Evolutionary conservation across 352 stramenopile species (phyloP).

Genomic region (Globisporangium recalcitrans): DNA sequence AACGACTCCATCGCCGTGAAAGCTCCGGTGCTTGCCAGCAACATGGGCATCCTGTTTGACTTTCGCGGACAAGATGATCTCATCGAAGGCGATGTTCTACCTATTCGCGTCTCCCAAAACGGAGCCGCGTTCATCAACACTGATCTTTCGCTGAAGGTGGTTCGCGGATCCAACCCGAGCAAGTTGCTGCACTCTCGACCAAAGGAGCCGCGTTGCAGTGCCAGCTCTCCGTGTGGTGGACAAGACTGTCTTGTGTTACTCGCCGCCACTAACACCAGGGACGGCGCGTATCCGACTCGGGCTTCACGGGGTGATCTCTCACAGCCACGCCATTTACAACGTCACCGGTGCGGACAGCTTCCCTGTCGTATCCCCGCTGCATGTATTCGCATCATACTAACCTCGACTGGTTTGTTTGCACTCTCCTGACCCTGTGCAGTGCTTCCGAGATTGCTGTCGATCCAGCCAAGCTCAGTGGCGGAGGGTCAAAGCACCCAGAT

Average conservation of each 20-base stretch:
- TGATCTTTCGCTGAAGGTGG: neutral
- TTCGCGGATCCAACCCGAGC: neutral
- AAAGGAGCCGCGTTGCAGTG: neutral
- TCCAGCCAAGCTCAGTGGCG: constrained; percentile 1
- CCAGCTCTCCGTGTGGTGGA: constrained; percentile 7
- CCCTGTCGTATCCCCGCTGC: too few species aligned
- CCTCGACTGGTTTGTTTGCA: too few species aligned
- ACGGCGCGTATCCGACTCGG: neutral
- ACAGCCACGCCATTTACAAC: constrained; percentile 1
- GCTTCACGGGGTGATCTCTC: constrained; percentile 3
- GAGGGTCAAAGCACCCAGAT: constrained; percentile 1
- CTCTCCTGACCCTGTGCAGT: too few species aligned
- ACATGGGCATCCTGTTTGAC: neutral
- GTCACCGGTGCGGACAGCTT: constrained; percentile 5
- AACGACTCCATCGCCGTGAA: neutral
- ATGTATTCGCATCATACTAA: neutral
- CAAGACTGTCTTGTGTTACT: constrained; percentile 5
- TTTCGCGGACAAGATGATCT: neutral
- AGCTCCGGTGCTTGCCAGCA: neutral
- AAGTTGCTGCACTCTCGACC: neutral
- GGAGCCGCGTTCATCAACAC: neutral
- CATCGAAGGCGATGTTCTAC: neutral
- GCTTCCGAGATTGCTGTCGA: constrained; percentile 10
- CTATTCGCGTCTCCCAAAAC: neutral
- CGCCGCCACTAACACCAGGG: constrained; percentile 5